A percentile compares a stretch with the other conserved stretches of the same genome.
phyloP scores from a whole-genome alignment of 805 yeast species.

The Saturnispora ahearnii region DNA sequence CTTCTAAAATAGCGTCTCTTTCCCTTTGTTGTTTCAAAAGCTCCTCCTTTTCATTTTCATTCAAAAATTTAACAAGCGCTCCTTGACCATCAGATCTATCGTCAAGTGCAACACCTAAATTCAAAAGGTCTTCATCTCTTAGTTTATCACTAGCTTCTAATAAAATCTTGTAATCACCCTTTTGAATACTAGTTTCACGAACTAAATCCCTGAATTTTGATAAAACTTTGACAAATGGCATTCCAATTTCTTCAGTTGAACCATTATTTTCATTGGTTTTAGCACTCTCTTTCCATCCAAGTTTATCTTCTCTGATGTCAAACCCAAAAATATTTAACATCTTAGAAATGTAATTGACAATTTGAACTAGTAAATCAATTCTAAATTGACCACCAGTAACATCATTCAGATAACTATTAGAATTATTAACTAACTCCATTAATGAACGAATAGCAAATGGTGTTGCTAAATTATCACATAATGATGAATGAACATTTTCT shows the following conservation, averaged over 20 bases:
- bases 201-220: conserved; percentile 77
- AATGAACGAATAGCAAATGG: conserved; percentile 63
- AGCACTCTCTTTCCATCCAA: conserved; percentile 68
- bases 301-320: conserved; percentile 50
- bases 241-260: conserved; percentile 52
- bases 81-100: conserved; percentile 71
- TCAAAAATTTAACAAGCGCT: conserved; percentile 79
- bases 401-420: conserved; percentile 65
- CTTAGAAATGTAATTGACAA: conserved; percentile 61
- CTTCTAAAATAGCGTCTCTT: conserved; percentile 39
- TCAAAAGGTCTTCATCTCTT: conserved; percentile 62
- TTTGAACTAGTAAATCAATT: conserved; percentile 57
- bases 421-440: conserved; percentile 56
- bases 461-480: conserved; percentile 82
- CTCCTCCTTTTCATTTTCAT: conserved; percentile 57
- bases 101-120: conserved; percentile 76
- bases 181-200: conserved; percentile 60
- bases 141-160: conserved; percentile 66
- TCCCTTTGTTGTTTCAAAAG: conserved; percentile 51
- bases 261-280: conserved; percentile 12
- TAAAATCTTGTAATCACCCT: conserved; percentile 43
- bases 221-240: conserved; percentile 75
- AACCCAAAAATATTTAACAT: conserved; percentile 72
- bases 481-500: conserved; percentile 57
- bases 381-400: conserved; percentile 38